Percentiles rank a stretch among this genome's conserved stretches.
Conservation (phyloP, 345 rosid species). For the Arabidopsis thaliana region TAIR10.1 NC_003076.8:24172001-24172500, state of each 20-base stretch:
- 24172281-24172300: conserved; percentile 20
- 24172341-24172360: conserved; percentile 24
- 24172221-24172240: not conserved
- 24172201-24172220: not conserved
- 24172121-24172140: conserved; percentile 39
- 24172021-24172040: conserved; percentile 6
- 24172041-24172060: conserved; percentile 23
- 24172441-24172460: conserved; percentile 11
- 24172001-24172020: conserved; percentile 12
- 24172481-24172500: conserved; percentile 33
- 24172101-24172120: conserved; percentile 55
- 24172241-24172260: not conserved
- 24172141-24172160: conserved; percentile 42
- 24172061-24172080: conserved; percentile 19
- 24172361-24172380: conserved; percentile 41
- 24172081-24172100: conserved; percentile 35
- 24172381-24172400: conserved; percentile 41
- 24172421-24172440: too few species aligned
- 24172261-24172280: conserved; percentile 28
- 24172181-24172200: not conserved
- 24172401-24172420: not conserved
- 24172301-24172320: not conserved
- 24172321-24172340: not conserved
- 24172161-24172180: conserved; percentile 26
- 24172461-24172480: conserved; percentile 27